Base-by-base conservation (phyloP, 768 basidiomycete genomes). In the Russula sp. region DNA sequence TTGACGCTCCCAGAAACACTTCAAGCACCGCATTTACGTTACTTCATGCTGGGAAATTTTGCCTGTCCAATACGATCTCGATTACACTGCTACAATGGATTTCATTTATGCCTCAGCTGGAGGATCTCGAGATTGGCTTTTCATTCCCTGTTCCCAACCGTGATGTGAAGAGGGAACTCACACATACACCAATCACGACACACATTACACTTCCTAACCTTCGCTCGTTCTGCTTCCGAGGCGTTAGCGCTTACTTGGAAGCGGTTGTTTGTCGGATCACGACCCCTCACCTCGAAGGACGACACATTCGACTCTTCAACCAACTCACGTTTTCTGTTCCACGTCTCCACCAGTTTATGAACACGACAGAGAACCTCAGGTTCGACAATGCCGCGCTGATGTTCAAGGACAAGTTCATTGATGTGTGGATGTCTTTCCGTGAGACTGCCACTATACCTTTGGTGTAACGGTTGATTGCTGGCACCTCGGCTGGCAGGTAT, bases 391-490 rank as follows among this genome's bases (percentile, higher is more conserved):
- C 34, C 34, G 11, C 10, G 10, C 11, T 34, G 10, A 10, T 9
- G 32, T 32, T 32, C 32, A 9, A 0, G 1, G 32, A 32, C n/a
- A 8, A 1, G 9, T 8, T n/a, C n/a, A 32, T 32, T 32, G n/a
- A n/a, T n/a, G 9, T n/a, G n/a, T n/a, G n/a, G n/a, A 32, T 4
- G 1, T 8, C n/a, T 7, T 8, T 4, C 7, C 3, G 8, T 8
- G 1, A 32, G n/a, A n/a, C n/a, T n/a, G n/a, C n/a, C n/a, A n/a
- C n/a, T n/a, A n/a, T n/a, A n/a, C n/a, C n/a, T n/a, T n/a, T n/a
- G n/a, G n/a, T n/a, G 8, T 1, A 9, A n/a, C 10, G 0, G 2
- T 9, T 9, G 8, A 10, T 1, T 32, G 32, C 1, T n/a, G 32
- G 32, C 9, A 9, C n/a, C 32, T 32, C 32, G 32, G 10, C 32